Evolutionary conservation across 345 rosid species (phyloP), one percentile per base, ranked within the genome.

Genomic region (Isatis tinctoria): DNA sequence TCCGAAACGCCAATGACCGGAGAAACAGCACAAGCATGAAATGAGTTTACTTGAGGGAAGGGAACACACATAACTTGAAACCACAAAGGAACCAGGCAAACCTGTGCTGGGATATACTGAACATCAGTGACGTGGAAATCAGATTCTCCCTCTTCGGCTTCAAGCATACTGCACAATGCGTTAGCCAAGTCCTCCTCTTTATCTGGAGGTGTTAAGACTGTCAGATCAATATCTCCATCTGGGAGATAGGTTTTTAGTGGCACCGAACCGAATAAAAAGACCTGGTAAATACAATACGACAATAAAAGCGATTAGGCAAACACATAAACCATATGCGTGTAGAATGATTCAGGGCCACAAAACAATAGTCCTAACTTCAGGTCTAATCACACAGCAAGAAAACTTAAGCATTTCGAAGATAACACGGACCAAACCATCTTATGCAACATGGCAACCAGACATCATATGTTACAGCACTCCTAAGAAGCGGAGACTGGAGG

Each of bases 181-280:
- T 53, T 65, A 20, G 87, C 92, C 51, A 85, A 76, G 56, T 83
- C 82, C 24, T 85, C 91, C 79, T 87, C 98, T 69, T 37, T 63
- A 70, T 74, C 81, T 22, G 61, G 79, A 82, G 81, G 81, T 77
- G 88, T 73, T 28, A 89, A 56, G 30, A 81, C 84, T 20, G 97
- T 93, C 83, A 93, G 76, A 83, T 93, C 98, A 51, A 93, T 86
- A 84, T 93, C 98, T 60, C 98, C 98, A 82, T 93, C 98, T 9
- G 98, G 97, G 58, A 93, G 92, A 79, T 87, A 93, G 14, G 96
- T 86, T 83, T 86, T 91, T 44, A 93, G 49, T 17, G 97, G 97
- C 72, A 93, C 89, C 0, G 96, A 90, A 41, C 96, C 96, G 82
- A 84, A 87, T 16, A 82, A 60, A 74, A 86, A 86, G 33, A 88